Percentiles rank a stretch among this genome's conserved stretches.
Conservation (phyloP, 805 yeast species). For the Zygoascus tannicola region DNA sequence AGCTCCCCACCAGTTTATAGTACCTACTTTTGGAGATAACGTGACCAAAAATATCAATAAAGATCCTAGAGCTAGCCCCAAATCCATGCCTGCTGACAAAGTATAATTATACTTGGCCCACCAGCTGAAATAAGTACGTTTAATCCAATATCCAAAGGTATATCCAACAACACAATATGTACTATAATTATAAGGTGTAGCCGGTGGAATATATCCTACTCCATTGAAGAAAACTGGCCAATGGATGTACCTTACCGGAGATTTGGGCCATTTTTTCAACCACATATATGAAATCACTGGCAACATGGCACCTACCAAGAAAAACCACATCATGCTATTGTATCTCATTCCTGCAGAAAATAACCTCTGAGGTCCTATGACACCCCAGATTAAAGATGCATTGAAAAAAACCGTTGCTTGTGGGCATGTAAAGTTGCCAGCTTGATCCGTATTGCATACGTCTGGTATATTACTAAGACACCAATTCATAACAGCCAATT, state of each 20-base stretch:
- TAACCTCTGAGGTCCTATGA: conserved; percentile 53
- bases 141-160: conserved; percentile 48
- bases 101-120: conserved; percentile 71
- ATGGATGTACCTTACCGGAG: conserved; percentile 40
- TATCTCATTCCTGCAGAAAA: conserved; percentile 43
- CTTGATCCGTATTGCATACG: conserved; percentile 37
- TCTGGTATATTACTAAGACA: conserved; percentile 31
- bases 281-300: conserved; percentile 35
- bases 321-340: conserved; percentile 48
- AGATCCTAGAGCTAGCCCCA: conserved; percentile 58
- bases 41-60: conserved; percentile 47
- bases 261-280: conserved; percentile 32
- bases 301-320: conserved; percentile 45
- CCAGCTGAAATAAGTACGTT: conserved; percentile 51
- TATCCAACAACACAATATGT: conserved; percentile 47
- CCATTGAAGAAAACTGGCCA: conserved; percentile 61
- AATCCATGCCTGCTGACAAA: conserved; percentile 54
- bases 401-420: conserved; percentile 39
- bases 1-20: conserved; percentile 62
- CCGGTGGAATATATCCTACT: conserved; percentile 62
- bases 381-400: conserved; percentile 57
- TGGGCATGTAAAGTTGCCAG: conserved; percentile 41
- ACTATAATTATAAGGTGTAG: conserved; percentile 59
- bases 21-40: conserved; percentile 33
- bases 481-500: conserved; percentile 37